phyloP scores from a whole-genome alignment of 306 rosid species.

The Medicago arabica region DNA sequence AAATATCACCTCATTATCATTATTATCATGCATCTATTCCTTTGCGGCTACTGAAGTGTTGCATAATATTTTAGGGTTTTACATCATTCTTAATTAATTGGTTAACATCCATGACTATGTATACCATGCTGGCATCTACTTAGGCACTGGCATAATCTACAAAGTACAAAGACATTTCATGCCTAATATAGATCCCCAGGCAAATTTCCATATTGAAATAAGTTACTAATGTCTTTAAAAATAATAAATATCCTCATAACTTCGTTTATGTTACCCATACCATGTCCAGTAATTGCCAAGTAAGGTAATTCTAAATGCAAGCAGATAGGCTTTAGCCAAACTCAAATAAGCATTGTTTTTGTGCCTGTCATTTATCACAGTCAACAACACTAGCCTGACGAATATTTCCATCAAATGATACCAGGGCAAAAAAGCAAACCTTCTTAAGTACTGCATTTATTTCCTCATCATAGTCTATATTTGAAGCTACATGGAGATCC shows the following conservation, averaged over 20 bases:
- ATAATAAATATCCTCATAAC: background rate
- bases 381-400: constrained; percentile 8
- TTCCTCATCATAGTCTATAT: constrained; percentile 83
- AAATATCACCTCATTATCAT: no score
- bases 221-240: background rate
- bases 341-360: background rate
- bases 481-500: constrained; percentile 92
- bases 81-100: constrained; percentile 15
- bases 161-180: background rate
- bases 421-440: constrained; percentile 51
- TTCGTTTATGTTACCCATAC: background rate
- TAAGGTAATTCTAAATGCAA: constrained; percentile 4
- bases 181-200: constrained; percentile 3
- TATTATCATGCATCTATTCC: background rate
- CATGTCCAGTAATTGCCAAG: background rate
- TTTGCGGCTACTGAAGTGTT: background rate
- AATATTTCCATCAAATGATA: constrained; percentile 8
- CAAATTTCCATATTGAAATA: constrained; percentile 9
- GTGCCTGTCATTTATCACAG: background rate
- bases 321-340: constrained; percentile 2
- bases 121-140: background rate
- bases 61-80: background rate
- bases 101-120: constrained; percentile 15
- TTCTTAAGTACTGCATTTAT: constrained; percentile 80
- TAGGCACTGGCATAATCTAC: background rate